These are phyloP conservation scores for Talaromyces sp. DNA, from an alignment of 2,329 filamentous ascomycete genomes.

Conservation along the genomic window DNA sequence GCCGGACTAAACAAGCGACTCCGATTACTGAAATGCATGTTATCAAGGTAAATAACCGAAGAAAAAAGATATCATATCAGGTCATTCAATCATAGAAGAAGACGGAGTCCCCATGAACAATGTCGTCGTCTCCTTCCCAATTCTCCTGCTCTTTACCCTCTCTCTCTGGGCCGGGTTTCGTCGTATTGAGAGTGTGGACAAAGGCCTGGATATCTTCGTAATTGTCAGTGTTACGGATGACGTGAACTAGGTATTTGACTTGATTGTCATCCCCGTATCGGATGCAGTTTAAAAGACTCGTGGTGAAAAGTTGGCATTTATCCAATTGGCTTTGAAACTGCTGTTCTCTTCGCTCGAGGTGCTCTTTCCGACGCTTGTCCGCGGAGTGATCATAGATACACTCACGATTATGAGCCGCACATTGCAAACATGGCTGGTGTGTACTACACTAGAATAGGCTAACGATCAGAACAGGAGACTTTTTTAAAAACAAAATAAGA, in stretches of 20 bases:
- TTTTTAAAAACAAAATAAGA: neutral
- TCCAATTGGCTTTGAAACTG: neutral
- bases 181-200: neutral
- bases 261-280: neutral
- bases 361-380: constrained; percentile 31
- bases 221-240: neutral
- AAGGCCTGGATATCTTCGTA: neutral
- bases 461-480: neutral
- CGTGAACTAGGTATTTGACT: neutral
- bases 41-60: neutral
- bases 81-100: neutral
- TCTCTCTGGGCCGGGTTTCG: neutral
- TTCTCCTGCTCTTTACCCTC: neutral
- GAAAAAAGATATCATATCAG: neutral
- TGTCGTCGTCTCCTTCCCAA: neutral
- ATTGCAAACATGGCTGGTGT: constrained; percentile 27
- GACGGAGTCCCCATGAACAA: neutral
- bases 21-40: neutral
- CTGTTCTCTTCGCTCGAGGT: neutral
- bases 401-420: constrained; percentile 24
- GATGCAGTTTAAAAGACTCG: neutral
- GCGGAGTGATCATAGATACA: constrained; percentile 28
- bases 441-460: constrained; percentile 21
- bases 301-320: neutral
- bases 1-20: neutral